Evolutionary conservation across 2,329 filamentous ascomycete species (phyloP), one percentile per base, ranked within the genome.

Genomic region (Decorospora gaudefroyi): DNA sequence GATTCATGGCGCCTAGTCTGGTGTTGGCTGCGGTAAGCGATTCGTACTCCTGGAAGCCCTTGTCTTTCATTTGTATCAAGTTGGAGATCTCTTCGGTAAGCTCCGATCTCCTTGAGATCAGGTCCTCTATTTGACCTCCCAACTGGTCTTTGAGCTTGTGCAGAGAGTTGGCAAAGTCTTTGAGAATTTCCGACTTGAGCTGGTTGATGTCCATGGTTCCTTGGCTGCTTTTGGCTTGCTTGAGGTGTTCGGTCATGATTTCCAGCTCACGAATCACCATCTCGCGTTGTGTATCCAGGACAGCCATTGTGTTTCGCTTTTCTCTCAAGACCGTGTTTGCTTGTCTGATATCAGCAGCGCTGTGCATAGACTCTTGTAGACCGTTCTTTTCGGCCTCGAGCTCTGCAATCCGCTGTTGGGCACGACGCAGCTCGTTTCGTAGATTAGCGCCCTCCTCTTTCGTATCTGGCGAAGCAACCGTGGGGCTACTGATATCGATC

Each of bases 221-320:
- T 33, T 57, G 88, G 32, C 82, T 87, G 53, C 89, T 85, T 73
- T 96, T 96, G 41, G 90, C 90, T 38, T 83, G 83, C 65, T 92
- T 87, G 13, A 96, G 84, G 65, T 93, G 92, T 31, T 91, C 89
- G 3, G 90, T 91, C 61, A 96, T 81, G 25, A 92, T 86, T 64
- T 95, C 90, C 12, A 97, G 77, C 69, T 97, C 90, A 27, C 88
- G 86, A 61, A 97, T 88, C 73, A 96, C 92, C 69, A 97, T 91
- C 72, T 97, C 92, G 36, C 90, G 90, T 71, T 96, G 90, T 0
- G 91, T 92, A 67, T 97, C 92, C 37, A 97, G 77, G 12, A 95
- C 88, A 5, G 92, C 92, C 68, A 99, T 93, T 0, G 93, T 97
- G 62, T 95, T 96, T 46, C 93, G 82, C 75, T 97, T 97, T 71